Percentiles rank a stretch among this genome's conserved stretches.
phyloP scores from a whole-genome alignment of 345 rosid species.

The Populus nigra region DNA sequence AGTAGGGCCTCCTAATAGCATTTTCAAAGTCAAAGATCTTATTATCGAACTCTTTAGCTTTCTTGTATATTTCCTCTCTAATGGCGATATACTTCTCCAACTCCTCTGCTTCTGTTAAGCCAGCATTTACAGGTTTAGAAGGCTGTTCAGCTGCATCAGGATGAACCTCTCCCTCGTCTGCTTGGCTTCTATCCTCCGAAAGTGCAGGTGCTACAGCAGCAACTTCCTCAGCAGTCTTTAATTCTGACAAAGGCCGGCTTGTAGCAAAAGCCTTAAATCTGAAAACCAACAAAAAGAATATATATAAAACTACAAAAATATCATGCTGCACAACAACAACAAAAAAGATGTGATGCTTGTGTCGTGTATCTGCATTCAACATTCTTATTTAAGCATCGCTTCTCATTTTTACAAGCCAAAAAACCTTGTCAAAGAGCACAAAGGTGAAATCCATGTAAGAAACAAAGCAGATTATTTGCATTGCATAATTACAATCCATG shows the following conservation, averaged over 20 bases:
- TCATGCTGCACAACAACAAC: too few species aligned
- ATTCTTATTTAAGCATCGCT: not conserved
- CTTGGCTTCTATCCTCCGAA: constrained; percentile 45
- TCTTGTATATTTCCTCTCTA: constrained; percentile 88
- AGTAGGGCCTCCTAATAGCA: constrained; percentile 96
- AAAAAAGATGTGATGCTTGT: not conserved
- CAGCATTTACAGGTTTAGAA: constrained; percentile 61
- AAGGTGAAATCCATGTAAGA: not conserved
- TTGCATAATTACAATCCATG: not conserved
- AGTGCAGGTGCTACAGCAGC: constrained; percentile 30
- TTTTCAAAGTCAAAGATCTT: constrained; percentile 92
- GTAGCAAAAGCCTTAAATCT: constrained; percentile 87
- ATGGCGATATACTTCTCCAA: constrained; percentile 75
- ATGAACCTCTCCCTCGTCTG: constrained; percentile 53
- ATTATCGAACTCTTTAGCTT: constrained; percentile 93
- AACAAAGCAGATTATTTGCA: not conserved
- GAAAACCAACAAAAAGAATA: constrained; percentile 12
- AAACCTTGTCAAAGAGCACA: not conserved
- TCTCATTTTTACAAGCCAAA: not conserved
- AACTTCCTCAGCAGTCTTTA: constrained; percentile 70
- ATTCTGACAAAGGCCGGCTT: constrained; percentile 74
- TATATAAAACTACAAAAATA: not conserved
- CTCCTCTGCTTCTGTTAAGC: constrained; percentile 82
- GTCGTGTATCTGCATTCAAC: not conserved
- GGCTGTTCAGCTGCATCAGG: constrained; percentile 55